Evolutionary conservation across 2,329 filamentous ascomycete genomes (phyloP).

Genomic region (Setomelanomma holmii): DNA sequence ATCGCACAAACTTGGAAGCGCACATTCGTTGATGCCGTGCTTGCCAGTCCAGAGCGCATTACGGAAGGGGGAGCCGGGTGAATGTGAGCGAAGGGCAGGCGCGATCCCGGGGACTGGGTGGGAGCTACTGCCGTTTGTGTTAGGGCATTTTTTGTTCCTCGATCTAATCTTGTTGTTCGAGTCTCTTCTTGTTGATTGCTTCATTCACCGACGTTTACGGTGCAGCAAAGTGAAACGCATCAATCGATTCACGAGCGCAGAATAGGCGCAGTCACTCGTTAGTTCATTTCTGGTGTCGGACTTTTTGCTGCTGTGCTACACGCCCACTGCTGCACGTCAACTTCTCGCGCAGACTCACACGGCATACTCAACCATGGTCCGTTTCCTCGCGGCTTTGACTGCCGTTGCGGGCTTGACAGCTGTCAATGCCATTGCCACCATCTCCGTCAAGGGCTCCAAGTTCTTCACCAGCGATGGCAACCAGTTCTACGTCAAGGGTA

Average conservation of each 20-base stretch:
- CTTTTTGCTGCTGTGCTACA: neutral
- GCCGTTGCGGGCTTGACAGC: conserved; percentile 37
- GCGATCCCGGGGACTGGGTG: too few species aligned
- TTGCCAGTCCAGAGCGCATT: neutral
- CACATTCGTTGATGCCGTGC: neutral
- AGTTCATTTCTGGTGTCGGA: neutral
- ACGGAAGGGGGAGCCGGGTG: neutral
- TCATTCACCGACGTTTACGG: too few species aligned
- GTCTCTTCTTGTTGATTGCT: neutral
- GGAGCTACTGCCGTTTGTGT: neutral
- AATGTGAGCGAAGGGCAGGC: neutral
- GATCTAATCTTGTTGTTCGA: neutral
- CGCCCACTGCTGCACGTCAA: neutral
- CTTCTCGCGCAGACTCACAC: neutral
- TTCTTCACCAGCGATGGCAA: conserved; percentile 83
- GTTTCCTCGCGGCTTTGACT: conserved; percentile 10
- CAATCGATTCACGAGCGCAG: neutral
- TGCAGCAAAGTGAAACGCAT: too few species aligned
- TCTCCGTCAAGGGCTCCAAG: conserved; percentile 75
- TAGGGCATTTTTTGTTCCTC: neutral
- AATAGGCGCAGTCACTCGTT: neutral
- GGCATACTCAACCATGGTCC: conserved; percentile 12
- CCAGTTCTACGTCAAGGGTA: conserved; percentile 86
- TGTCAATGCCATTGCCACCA: conserved; percentile 60
- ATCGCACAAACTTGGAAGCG: conserved; percentile 4